phyloP scores from a whole-genome alignment of 768 basidiomycete species.

The Termitomyces sp. region DNA sequence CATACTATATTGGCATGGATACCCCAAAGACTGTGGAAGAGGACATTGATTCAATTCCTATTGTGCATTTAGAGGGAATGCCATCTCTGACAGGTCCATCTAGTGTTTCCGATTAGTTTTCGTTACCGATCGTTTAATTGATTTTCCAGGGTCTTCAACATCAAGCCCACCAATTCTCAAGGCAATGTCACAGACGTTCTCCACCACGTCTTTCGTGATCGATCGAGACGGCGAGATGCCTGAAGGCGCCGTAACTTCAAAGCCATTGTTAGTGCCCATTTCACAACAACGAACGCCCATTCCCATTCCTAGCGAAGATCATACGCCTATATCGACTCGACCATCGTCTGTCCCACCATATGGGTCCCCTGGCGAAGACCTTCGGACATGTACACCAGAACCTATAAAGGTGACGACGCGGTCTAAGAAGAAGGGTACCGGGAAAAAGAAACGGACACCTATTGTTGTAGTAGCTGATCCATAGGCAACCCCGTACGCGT shows the following conservation, averaged over 20 bases:
- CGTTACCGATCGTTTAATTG: background rate
- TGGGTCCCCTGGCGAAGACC: conserved; percentile 40
- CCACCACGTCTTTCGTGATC: conserved; percentile 49
- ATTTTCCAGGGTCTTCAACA: conserved; percentile 20
- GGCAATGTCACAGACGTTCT: conserved; percentile 31
- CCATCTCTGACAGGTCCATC: conserved; percentile 37
- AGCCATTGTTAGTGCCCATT: conserved; percentile 20
- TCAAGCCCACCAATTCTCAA: conserved; percentile 40
- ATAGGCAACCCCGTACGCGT: conserved; percentile 1
- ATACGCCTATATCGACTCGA: conserved; percentile 28
- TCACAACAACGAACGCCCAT: conserved; percentile 17
- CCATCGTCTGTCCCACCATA: conserved; percentile 45
- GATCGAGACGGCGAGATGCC: conserved; percentile 89
- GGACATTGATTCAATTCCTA: conserved; percentile 89
- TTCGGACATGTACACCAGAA: conserved; percentile 49
- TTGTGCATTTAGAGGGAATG: conserved; percentile 77
- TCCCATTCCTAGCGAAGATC: conserved; percentile 10
- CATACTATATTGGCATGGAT: conserved; percentile 83
- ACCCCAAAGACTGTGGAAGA: conserved; percentile 33
- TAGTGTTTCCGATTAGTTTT: background rate
- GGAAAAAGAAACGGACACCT: conserved; percentile 64
- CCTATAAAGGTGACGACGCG: conserved; percentile 72
- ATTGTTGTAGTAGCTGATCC: conserved; percentile 1
- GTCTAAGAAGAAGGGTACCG: conserved; percentile 57
- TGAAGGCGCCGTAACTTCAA: conserved; percentile 32